Base-by-base conservation (phyloP, 805 yeast genomes). In the Wickerhamiella galacta region DNA sequence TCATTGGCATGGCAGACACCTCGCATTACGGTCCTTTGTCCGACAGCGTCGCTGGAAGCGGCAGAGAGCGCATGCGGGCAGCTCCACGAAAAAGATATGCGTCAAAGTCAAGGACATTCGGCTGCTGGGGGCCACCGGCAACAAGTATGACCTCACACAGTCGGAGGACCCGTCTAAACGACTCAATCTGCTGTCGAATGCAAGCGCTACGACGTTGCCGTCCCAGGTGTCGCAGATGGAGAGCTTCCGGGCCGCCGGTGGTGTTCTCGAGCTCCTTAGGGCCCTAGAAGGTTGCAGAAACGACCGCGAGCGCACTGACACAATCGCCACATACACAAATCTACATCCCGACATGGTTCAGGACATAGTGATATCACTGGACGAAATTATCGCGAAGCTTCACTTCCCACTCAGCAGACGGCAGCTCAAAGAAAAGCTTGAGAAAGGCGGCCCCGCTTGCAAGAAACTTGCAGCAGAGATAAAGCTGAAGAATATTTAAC, bases 1-100 rank as follows among this genome's bases (percentile, higher is more conserved):
- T 17, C 47, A 51, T 29, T 79, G 93, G 93, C 69, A 71, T 43
- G 80, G 79, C 3, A 39, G 47, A 19, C 68, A 66, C 45, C 60
- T 63, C 30, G 59, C 61, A 40, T 56, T 66, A 38, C 75, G 77
- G 2, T 66, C 73, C 37, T 66, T 70, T 48, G 79, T 75, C 2
- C 53, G 93, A 34, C 61, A 78, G 42, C 53, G 92, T 19, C 49
- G 70, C 2, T 79, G 90, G 87, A 57, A 66, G 30, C 55, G 74
- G 28, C 42, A 53, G n/a, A n/a, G n/a, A n/a, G n/a, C n/a, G n/a
- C n/a, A n/a, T n/a, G n/a, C n/a, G n/a, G n/a, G n/a, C n/a, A n/a
- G n/a, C n/a, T n/a, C n/a, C n/a, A n/a, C n/a, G n/a, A n/a, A n/a
- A n/a, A n/a, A n/a, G n/a, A n/a, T n/a, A n/a, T n/a, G n/a, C n/a